Evolutionary conservation across 225 moss, liverwort and hornwort species (phyloP).

Genomic region (Pseudisothecium myosuroides): DNA sequence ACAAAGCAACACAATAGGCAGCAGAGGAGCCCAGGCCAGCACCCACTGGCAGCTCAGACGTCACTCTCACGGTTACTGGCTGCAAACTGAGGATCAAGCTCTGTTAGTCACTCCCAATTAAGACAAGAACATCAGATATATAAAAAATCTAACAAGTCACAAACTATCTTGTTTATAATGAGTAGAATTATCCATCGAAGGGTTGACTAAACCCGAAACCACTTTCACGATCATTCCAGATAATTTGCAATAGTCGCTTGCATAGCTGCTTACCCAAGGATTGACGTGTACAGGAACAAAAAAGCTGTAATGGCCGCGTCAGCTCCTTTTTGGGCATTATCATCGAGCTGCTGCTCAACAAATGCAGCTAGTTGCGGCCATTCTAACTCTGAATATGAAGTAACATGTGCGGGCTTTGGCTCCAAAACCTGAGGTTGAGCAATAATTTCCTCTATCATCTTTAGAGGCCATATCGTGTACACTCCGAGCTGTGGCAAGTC

Average conservation of each 20-base stretch:
- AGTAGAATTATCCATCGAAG: background rate
- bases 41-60: constrained; percentile 89
- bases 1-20: constrained; percentile 76
- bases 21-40: constrained; percentile 97
- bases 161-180: background rate
- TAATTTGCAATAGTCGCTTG: background rate
- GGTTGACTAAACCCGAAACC: background rate
- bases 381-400: constrained; percentile 18
- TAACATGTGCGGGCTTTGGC: constrained; percentile 17
- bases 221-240: background rate
- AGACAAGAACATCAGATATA: constrained; percentile 1
- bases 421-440: constrained; percentile 2
- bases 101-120: constrained; percentile 46
- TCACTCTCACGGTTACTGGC: constrained; percentile 60
- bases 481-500: constrained; percentile 64
- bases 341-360: constrained; percentile 38
- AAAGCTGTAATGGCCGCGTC: constrained; percentile 63
- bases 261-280: constrained; percentile 54
- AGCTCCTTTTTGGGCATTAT: constrained; percentile 34
- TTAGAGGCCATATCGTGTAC: constrained; percentile 45
- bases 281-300: constrained; percentile 70
- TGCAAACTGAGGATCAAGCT: constrained; percentile 75
- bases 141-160: background rate
- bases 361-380: constrained; percentile 41
- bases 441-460: constrained; percentile 24